Percentiles rank a stretch among this genome's conserved stretches.
These are phyloP conservation scores for Ogataea chonburiensis DNA, from an alignment of 805 yeast species.

Conservation along the genomic window DNA sequence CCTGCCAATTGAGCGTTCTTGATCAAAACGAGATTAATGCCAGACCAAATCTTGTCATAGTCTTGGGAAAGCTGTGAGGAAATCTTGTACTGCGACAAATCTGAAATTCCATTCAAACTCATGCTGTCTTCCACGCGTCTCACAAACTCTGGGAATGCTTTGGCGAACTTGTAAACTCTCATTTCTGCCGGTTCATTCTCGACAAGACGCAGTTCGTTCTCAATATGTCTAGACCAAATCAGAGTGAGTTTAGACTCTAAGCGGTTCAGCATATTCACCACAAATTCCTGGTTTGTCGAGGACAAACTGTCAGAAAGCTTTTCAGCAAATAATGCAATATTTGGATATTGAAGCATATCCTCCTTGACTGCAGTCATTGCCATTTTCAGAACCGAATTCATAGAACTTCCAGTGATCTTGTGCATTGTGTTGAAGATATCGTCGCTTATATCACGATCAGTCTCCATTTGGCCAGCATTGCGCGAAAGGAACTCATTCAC, in stretches of 20 bases:
- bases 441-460: conserved; percentile 34
- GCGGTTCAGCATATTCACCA: conserved; percentile 48
- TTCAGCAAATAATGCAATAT: conserved; percentile 43
- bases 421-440: conserved; percentile 31
- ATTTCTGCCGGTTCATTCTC: conserved; percentile 25
- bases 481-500: conserved; percentile 17
- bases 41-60: conserved; percentile 26
- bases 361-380: conserved; percentile 37
- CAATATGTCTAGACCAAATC: conserved; percentile 60
- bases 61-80: conserved; percentile 20
- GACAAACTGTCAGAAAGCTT: conserved; percentile 36
- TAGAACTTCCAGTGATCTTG: conserved; percentile 27
- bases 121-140: conserved; percentile 37
- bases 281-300: conserved; percentile 63
- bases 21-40: conserved; percentile 17
- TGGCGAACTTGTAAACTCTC: conserved; percentile 43
- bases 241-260: conserved; percentile 48
- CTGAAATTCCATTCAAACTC: conserved; percentile 13
- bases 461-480: conserved; percentile 22
- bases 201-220: conserved; percentile 48
- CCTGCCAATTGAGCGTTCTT: conserved; percentile 14
- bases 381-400: conserved; percentile 31
- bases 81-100: conserved; percentile 16
- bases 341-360: conserved; percentile 42
- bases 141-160: conserved; percentile 48